Percentiles rank a stretch among this genome's conserved stretches.
These are phyloP conservation scores for Penicillium cinerascens DNA, from an alignment of 495 filamentous ascomycete species.

Conservation along the genomic window DNA sequence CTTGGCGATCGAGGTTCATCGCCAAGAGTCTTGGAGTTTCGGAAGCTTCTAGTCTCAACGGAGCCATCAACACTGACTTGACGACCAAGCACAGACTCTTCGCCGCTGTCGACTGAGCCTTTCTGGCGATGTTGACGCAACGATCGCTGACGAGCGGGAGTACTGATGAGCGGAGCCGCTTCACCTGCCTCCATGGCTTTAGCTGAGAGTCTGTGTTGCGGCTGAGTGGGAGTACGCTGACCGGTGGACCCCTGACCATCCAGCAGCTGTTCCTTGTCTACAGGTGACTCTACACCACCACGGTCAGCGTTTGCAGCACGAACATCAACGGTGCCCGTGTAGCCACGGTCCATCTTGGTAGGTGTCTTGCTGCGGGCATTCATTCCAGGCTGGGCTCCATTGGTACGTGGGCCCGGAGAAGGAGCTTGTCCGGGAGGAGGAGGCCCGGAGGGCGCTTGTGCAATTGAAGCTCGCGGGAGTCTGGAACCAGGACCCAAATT, in stretches of 20 bases:
- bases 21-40: slow-evolving; percentile 36
- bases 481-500: slow-evolving; percentile 53
- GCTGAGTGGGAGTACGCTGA: slow-evolving; percentile 60
- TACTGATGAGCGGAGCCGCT: slow-evolving; percentile 42
- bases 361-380: slow-evolving; percentile 59
- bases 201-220: slow-evolving; percentile 35
- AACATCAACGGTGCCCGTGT: slow-evolving; percentile 50
- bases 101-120: slow-evolving; percentile 44
- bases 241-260: slow-evolving; percentile 49
- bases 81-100: slow-evolving; percentile 42
- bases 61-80: slow-evolving; percentile 44
- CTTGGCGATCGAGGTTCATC: slow-evolving; percentile 48
- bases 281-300: slow-evolving; percentile 54
- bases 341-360: slow-evolving; percentile 48
- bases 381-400: slow-evolving; percentile 30
- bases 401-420: slow-evolving; percentile 64
- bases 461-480: slow-evolving; percentile 65
- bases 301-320: slow-evolving; percentile 43
- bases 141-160: slow-evolving; percentile 43
- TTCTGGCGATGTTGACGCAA: slow-evolving; percentile 37
- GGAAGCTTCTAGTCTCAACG: slow-evolving; percentile 36
- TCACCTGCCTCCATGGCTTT: slow-evolving; percentile 50
- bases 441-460: slow-evolving; percentile 72
- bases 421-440: slow-evolving; percentile 86
- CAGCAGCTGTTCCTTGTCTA: slow-evolving; percentile 44